Evolutionary conservation across 805 yeast genomes (phyloP).

Genomic region (Candida nonsorbophila): DNA sequence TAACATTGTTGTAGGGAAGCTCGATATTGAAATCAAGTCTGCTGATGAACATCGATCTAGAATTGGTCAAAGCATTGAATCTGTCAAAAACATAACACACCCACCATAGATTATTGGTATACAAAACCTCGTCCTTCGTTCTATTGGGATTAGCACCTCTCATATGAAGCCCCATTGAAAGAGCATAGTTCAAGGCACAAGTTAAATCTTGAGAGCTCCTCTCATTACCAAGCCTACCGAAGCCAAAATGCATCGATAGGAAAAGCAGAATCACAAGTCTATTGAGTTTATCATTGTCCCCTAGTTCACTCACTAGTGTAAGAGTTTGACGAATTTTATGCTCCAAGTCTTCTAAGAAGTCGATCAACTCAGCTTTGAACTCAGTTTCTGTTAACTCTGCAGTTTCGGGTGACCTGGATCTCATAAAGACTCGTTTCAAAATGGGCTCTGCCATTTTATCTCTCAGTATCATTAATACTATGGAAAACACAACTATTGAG

Average conservation of each 20-base stretch:
- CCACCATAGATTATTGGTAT: slow-evolving; percentile 28
- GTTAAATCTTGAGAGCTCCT: slow-evolving; percentile 20
- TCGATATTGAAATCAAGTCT: too few species aligned
- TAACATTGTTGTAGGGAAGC: too few species aligned
- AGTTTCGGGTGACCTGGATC: too few species aligned
- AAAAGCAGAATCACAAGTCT: slow-evolving; percentile 14
- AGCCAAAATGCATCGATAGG: slow-evolving; percentile 18
- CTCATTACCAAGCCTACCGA: slow-evolving; percentile 20
- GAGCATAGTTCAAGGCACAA: slow-evolving; percentile 11
- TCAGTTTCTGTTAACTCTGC: too few species aligned
- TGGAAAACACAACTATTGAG: slow-evolving; percentile 16
- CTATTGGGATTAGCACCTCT: too few species aligned
- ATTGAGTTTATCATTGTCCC: slow-evolving; percentile 21
- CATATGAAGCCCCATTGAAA: neutral
- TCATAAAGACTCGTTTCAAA: slow-evolving; percentile 5
- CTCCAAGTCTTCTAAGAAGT: slow-evolving; percentile 12
- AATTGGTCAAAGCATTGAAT: too few species aligned
- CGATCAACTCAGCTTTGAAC: slow-evolving; percentile 3
- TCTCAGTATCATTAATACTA: slow-evolving; percentile 19
- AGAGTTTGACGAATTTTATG: slow-evolving; percentile 22
- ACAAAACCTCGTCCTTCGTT: slow-evolving; percentile 8
- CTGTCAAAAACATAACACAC: slow-evolving; percentile 24
- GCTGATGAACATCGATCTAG: too few species aligned
- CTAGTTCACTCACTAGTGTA: slow-evolving; percentile 18
- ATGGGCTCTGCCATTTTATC: slow-evolving; percentile 24